Conservation (phyloP, 352 stramenopile species). For the Pythium brachiatum region DNA sequence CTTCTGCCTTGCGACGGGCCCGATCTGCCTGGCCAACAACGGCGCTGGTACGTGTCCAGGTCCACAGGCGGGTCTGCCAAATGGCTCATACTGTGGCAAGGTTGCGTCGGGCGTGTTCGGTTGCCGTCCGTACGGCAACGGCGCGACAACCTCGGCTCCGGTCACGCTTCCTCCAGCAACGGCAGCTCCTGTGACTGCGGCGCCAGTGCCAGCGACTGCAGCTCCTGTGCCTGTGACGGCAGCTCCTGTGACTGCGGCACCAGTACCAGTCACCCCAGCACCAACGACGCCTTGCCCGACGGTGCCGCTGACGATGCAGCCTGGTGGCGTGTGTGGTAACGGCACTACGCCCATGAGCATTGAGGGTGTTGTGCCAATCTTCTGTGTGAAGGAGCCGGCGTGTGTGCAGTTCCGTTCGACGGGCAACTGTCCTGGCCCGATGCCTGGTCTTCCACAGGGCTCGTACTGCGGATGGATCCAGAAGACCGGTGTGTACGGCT, state of each 20-base stretch:
- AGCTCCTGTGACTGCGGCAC: background rate
- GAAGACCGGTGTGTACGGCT: conserved; percentile 5
- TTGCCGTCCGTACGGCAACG: conserved; percentile 9
- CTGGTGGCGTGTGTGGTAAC: background rate
- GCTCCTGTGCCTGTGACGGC: too few species aligned
- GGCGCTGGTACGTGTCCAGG: conserved; percentile 9
- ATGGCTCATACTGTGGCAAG: conserved; percentile 12
- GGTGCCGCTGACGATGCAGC: background rate
- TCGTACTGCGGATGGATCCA: background rate
- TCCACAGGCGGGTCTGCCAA: conserved; percentile 3
- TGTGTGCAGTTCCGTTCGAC: background rate
- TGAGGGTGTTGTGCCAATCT: background rate
- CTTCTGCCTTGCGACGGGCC: conserved; percentile 13
- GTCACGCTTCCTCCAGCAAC: too few species aligned
- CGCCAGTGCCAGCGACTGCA: too few species aligned
- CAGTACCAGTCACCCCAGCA: background rate
- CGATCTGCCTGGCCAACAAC: background rate
- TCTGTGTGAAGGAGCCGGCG: background rate
- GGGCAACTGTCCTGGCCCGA: background rate
- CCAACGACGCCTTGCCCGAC: background rate
- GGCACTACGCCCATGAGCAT: conserved; percentile 3
- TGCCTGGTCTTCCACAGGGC: background rate
- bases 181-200: too few species aligned
- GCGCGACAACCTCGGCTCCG: background rate
- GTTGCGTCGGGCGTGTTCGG: conserved; percentile 16